Conservation (phyloP, 2,329 filamentous ascomycete genomes). For the Pestalotiopsis sp. region DNA sequence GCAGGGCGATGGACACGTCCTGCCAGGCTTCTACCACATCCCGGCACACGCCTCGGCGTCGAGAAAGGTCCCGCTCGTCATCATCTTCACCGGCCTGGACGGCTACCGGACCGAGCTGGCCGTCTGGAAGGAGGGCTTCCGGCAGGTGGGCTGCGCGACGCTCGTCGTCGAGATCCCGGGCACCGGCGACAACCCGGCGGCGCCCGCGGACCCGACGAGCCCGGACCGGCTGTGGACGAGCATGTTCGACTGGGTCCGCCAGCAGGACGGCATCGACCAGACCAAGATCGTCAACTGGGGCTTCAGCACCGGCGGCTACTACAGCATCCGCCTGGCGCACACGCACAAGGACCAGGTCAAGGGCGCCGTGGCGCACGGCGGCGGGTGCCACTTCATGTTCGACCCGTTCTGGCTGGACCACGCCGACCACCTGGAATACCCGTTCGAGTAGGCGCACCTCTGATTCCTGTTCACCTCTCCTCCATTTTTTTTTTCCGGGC, state of each 20-base stretch:
- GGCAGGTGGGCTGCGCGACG: conserved; percentile 46
- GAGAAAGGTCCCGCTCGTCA: conserved; percentile 24
- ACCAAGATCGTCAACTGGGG: conserved; percentile 55
- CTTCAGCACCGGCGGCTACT: conserved; percentile 61
- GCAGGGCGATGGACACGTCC: conserved; percentile 23
- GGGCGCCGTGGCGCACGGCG: conserved; percentile 56
- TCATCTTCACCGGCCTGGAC: conserved; percentile 32
- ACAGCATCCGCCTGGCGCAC: conserved; percentile 58
- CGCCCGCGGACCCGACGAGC: conserved; percentile 43
- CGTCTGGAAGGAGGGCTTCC: conserved; percentile 36
- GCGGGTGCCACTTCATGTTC: conserved; percentile 63
- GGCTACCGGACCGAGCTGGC: conserved; percentile 35
- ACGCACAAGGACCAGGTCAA: conserved; percentile 55
- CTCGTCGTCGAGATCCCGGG: conserved; percentile 59
- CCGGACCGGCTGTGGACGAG: conserved; percentile 57
- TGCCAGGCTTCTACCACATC: conserved; percentile 31
- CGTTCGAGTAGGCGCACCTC: conserved; percentile 49
- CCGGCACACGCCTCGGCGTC: conserved; percentile 23
- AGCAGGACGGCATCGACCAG: conserved; percentile 48
- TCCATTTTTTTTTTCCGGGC: neutral
- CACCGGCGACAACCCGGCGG: conserved; percentile 58
- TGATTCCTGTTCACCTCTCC: neutral
- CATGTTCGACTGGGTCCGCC: conserved; percentile 55
- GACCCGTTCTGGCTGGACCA: conserved; percentile 53
- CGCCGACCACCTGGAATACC: conserved; percentile 60